Evolutionary conservation across 1,139 yeast species (phyloP).

Genomic region (Saccharomyces hybrid): DNA sequence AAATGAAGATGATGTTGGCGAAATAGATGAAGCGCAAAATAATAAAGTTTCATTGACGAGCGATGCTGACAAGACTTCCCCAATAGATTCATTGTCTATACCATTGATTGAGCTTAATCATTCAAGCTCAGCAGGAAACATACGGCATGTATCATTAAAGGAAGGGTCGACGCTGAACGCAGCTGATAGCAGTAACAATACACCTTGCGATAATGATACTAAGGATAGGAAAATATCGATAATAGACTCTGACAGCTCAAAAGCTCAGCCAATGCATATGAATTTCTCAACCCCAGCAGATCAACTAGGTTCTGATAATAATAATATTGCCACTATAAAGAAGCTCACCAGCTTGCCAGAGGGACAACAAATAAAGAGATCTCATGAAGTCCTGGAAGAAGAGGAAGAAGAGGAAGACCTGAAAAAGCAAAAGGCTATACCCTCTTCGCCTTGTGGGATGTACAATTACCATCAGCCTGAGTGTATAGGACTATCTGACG

Average conservation of each 20-base stretch:
- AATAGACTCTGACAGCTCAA: not conserved
- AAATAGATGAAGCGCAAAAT: conserved; percentile 5
- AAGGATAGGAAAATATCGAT: not conserved
- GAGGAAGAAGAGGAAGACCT: conserved; percentile 9
- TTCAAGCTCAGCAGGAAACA: conserved; percentile 15
- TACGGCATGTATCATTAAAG: not conserved
- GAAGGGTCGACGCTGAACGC: not conserved
- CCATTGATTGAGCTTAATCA: conserved; percentile 25
- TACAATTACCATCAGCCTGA: conserved; percentile 18
- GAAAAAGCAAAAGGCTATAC: conserved; percentile 26
- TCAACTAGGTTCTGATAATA: not conserved
- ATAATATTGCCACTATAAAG: not conserved
- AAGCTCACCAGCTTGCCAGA: not conserved
- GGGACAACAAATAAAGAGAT: not conserved
- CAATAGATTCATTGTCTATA: conserved; percentile 30
- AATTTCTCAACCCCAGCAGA: not conserved
- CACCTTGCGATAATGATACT: conserved; percentile 1
- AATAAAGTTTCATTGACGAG: conserved; percentile 7
- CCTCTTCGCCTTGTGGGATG: conserved; percentile 31
- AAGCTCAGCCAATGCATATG: not conserved
- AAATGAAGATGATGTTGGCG: conserved; percentile 21
- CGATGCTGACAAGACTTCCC: conserved; percentile 29
- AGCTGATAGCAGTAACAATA: not conserved
- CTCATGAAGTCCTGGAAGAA: conserved; percentile 8
- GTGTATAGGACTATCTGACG: conserved; percentile 2